Evolutionary conservation across 2,329 filamentous ascomycete species (phyloP).

Genomic region (Colletotrichum siamense): DNA sequence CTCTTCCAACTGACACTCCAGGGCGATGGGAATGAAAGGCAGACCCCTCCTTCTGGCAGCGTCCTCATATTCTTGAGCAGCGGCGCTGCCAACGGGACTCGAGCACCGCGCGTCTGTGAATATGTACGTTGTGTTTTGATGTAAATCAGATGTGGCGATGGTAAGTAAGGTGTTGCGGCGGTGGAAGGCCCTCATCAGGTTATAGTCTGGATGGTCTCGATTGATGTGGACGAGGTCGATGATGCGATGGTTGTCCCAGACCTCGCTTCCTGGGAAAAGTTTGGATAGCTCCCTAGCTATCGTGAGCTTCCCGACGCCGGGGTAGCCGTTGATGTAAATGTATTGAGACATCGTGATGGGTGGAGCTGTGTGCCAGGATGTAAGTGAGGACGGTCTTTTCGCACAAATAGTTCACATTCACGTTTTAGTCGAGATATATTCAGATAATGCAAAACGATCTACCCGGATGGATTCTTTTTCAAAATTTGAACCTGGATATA

Average conservation of each 20-base stretch:
- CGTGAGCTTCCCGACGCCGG: conserved; percentile 35
- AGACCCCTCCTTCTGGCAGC: conserved; percentile 25
- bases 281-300: conserved; percentile 32
- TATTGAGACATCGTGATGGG: not conserved
- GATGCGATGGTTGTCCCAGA: conserved; percentile 35
- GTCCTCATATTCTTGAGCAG: conserved; percentile 25
- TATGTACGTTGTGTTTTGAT: conserved; percentile 24
- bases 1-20: conserved; percentile 30
- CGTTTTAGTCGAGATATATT: not conserved
- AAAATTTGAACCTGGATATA: not conserved
- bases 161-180: conserved; percentile 2
- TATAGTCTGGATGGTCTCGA: conserved; percentile 26
- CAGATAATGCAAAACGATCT: not conserved
- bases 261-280: conserved; percentile 26
- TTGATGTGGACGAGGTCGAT: conserved; percentile 31
- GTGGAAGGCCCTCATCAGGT: conserved; percentile 20
- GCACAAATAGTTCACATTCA: not conserved
- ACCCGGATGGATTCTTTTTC: not conserved
- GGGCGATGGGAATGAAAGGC: conserved; percentile 31
- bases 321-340: conserved; percentile 38
- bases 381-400: not conserved
- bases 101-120: conserved; percentile 29
- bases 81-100: not conserved
- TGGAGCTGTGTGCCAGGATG: not conserved
- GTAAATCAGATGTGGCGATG: conserved; percentile 2